Base-by-base conservation (phyloP, 352 stramenopile genomes). In the Phytopythium litorale region DNA sequence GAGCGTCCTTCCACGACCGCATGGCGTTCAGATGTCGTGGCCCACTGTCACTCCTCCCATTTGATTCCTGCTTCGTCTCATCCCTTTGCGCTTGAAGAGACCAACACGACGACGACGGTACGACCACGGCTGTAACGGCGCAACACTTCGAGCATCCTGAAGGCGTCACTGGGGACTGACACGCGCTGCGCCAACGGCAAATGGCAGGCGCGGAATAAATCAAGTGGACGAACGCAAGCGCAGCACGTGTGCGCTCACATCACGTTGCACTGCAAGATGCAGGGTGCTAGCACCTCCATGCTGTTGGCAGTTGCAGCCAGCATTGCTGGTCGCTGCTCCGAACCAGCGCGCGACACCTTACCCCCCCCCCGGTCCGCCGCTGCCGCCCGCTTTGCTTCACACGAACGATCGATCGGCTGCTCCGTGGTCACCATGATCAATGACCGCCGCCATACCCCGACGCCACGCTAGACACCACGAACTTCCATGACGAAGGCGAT, bases 61-160 rank as follows among this genome's bases (percentile, higher is more conserved):
- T 54, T 54, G 48, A 54, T 54, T 54, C 21, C 48, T 54, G 28
- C 23, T 54, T 54, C 28, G 48, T 49, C 19, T 49, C 42, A 49
- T 49, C 42, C 42, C 19, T 23, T 49, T 9, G 16, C 9, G 6
- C 18, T 48, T 23, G 16, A 48, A 48, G 18, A 48, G 18, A 48
- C 4, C 42, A 48, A 23, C 42, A 11, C 42, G n/a, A n/a, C n/a
- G n/a, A n/a, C n/a, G n/a, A n/a, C n/a, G 18, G 42, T 3, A 21
- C 16, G 42, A 23, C 5, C 18, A 8, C 35, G 35, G 35, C 35
- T 40, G 35, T 21, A 23, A 23, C 42, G 18, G 15, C 42, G 15
- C 42, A 48, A 48, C 42, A 23, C 42, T 48, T 49, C 16, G 42
- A 32, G 28, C 28, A 32, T 32, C 28, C 28, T 25, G 42, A 15